Conservation (phyloP, 768 basidiomycete genomes). For the Calocera cornea region DNA sequence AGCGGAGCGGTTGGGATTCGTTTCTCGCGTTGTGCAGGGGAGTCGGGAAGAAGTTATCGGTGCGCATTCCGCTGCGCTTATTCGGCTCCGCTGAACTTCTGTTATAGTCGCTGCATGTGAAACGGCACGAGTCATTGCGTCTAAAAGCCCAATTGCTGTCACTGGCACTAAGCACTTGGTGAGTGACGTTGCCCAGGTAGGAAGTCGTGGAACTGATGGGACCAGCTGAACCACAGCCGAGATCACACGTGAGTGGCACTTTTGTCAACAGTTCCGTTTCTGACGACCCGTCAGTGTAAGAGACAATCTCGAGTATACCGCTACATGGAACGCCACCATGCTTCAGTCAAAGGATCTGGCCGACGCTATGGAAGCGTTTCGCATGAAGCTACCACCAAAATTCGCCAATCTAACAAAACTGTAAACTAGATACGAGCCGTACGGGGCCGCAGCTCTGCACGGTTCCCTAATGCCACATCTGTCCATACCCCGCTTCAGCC, state of each 20-base stretch:
- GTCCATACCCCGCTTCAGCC: not conserved
- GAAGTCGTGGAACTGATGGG: too few relatives aligned
- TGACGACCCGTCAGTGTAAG: conserved; percentile 22
- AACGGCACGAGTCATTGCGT: conserved; percentile 50
- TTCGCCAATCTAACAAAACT: conserved; percentile 19
- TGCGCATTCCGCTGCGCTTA: conserved; percentile 9
- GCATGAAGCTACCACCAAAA: conserved; percentile 13
- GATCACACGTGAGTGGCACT: conserved; percentile 51
- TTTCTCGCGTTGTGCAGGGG: conserved; percentile 59
- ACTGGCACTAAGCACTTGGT: conserved; percentile 64
- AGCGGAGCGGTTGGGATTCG: conserved; percentile 54
- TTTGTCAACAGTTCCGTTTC: not conserved
- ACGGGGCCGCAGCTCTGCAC: not conserved
- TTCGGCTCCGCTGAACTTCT: not conserved
- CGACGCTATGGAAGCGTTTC: conserved; percentile 17
- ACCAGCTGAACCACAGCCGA: conserved; percentile 37
- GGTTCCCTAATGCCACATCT: not conserved
- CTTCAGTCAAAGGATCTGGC: conserved; percentile 31
- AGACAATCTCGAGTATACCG: conserved; percentile 44
- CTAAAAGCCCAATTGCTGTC: conserved; percentile 70
- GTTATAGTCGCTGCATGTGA: conserved; percentile 41
- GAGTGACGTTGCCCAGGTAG: conserved; percentile 18
- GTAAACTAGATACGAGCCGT: conserved; percentile 3
- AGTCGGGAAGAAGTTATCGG: conserved; percentile 49
- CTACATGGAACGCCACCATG: conserved; percentile 43